Evolutionary conservation across 768 basidiomycete species (phyloP), one percentile per base, ranked within the genome.

Genomic region (Lentinula boryana): DNA sequence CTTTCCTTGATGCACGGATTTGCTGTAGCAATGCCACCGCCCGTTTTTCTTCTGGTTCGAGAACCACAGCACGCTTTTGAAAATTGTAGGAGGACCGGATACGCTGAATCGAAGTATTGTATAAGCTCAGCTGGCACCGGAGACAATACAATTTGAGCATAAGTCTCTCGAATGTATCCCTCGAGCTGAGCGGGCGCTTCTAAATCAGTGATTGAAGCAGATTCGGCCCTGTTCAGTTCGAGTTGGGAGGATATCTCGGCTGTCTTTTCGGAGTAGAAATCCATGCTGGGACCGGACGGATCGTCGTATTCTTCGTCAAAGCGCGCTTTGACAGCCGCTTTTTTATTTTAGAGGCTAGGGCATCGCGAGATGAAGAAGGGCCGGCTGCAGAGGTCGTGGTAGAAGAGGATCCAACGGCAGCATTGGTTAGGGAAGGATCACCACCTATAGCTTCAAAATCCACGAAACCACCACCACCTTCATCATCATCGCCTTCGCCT

Each of bases 251-350:
- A 84, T 69, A 99, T 91, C 68, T 95, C 93, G 18, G 91, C 91
- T 75, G 98, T 99, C 72, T 90, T 87, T 69, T 89, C 85, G 53
- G 88, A 84, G 76, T 97, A 99, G 68, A 97, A 97, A 68, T 94
- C 92, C 70, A 85, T 74, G 13, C 13, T 89, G 60, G 85, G 74
- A 58, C 82, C 79, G 48, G 91, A 88, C 2, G 91, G 89, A 65
- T 95, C 93, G 70, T 97, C 94, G 72, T 98, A 98, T 73, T 96
- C 90, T 67, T 93, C 92, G 73, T 99, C 93, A 70, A 99, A 99
- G 72, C 96, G 95, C 65, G 87, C 86, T 74, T 97, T 97, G 62
- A 98, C 81, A 2, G 81, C 84, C 66, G 91, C 93, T 76, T 98
- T 98, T 76, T n/a, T n/a, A n/a, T n/a, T n/a, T 96, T 98, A 33